Base-by-base conservation (phyloP, 805 yeast species). In the Priceomyces melissophilus region DNA sequence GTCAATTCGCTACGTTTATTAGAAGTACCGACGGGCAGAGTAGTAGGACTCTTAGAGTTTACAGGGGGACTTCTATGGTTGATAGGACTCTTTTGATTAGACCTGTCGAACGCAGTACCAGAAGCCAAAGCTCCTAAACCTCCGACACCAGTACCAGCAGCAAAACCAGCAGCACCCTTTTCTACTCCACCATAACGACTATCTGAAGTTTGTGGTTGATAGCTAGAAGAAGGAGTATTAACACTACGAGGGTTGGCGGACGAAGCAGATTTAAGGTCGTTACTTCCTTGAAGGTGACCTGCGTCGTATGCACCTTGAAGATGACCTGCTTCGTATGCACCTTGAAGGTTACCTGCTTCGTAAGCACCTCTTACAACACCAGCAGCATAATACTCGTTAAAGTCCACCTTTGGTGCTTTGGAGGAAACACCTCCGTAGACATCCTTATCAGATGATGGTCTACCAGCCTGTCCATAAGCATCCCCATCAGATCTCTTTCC, bases 251-350 rank as follows among this genome's bases (percentile, higher is more conserved):
- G n/a, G n/a, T n/a, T n/a, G n/a, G n/a, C n/a, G n/a, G n/a, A n/a
- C n/a, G n/a, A n/a, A n/a, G n/a, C n/a, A n/a, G n/a, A n/a, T n/a
- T n/a, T n/a, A n/a, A n/a, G n/a, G n/a, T n/a, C 25, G 8, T 20
- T 15, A n/a, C 31, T 28, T 27, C 30, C 36, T 30, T 11, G 32
- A 12, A n/a, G n/a, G n/a, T n/a, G n/a, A 25, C 40, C 37, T 3
- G 23, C 27, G 15, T 42, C 46, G 26, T 42, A 14, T 10, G 43
- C 31, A 9, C 38, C 45, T 12, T 32, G 13, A 11, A 32, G 37
- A 25, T 39, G 43, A 7, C 57, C 57, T 3, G 48, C 48, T 31
- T 52, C 58, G 41, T 48, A 44, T 23, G 50, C 39, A 9, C 44
- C 54, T 11, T 35, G 23, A n/a, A 36, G 39, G 29, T 40, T 42